Conservation (phyloP, 1,139 yeast species). For the Blastobotrys indianensis region DNA sequence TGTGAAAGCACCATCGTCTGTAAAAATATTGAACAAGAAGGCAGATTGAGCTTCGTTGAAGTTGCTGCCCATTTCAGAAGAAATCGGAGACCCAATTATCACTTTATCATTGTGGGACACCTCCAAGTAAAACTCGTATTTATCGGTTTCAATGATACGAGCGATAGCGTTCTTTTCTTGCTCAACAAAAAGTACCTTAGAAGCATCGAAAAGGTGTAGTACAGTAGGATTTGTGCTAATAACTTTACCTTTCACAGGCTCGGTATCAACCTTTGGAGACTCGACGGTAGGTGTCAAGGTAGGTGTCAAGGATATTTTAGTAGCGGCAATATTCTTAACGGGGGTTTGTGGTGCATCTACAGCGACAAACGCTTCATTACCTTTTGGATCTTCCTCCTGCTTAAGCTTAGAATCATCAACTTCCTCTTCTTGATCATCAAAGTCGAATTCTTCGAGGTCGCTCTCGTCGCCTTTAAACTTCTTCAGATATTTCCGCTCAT, state of each 20-base stretch:
- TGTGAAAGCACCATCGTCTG: constrained; percentile 42
- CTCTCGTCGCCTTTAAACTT: constrained; percentile 45
- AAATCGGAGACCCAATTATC: constrained; percentile 42
- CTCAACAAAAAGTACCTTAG: constrained; percentile 44
- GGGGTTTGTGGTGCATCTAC: constrained; percentile 7
- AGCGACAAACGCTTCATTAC: constrained; percentile 9
- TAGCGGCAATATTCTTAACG: not conserved
- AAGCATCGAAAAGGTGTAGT: constrained; percentile 53
- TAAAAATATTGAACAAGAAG: constrained; percentile 59
- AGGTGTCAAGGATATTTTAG: too few species aligned
- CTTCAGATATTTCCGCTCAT: constrained; percentile 64
- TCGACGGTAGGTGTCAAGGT: not conserved
- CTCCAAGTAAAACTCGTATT: constrained; percentile 51
- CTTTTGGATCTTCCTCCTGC: not conserved
- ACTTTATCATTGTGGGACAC: constrained; percentile 27
- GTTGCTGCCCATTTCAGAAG: constrained; percentile 54
- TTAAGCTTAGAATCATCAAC: constrained; percentile 1
- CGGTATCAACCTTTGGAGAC: not conserved
- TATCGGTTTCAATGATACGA: constrained; percentile 43
- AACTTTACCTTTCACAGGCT: constrained; percentile 7
- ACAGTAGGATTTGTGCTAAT: constrained; percentile 30
- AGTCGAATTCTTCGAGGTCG: constrained; percentile 54
- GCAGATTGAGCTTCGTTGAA: constrained; percentile 54
- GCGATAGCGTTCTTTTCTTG: constrained; percentile 37
- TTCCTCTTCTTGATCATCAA: constrained; percentile 28